These are phyloP conservation scores for Endocalyx cinctus DNA, from an alignment of 2,329 filamentous ascomycete genomes.

Conservation along the genomic window DNA sequence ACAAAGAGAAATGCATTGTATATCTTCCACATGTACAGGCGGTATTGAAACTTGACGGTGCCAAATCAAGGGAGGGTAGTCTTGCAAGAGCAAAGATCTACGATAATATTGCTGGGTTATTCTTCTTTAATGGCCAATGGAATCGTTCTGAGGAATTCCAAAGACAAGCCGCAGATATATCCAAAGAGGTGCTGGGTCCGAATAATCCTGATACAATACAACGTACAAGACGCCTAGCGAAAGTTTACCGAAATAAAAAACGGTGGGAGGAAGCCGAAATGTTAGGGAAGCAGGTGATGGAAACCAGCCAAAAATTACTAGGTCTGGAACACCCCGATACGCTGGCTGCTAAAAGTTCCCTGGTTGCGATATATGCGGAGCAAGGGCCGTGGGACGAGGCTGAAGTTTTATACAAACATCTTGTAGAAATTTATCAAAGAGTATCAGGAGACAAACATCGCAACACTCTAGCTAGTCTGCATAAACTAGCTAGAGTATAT, in stretches of 20 bases:
- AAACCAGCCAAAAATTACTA: constrained; percentile 8
- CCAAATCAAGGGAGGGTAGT: constrained; percentile 8
- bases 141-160: constrained; percentile 8
- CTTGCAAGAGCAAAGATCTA: constrained; percentile 3
- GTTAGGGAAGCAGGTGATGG: constrained; percentile 8
- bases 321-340: constrained; percentile 12
- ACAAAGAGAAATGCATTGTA: constrained; percentile 7
- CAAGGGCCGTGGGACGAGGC: neutral
- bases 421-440: neutral
- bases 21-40: constrained; percentile 22
- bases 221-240: neutral
- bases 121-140: neutral
- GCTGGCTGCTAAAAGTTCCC: constrained; percentile 3
- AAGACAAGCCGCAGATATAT: constrained; percentile 8
- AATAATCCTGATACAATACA: neutral
- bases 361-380: neutral
- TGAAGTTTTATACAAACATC: neutral
- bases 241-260: neutral
- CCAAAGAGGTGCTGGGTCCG: constrained; percentile 7
- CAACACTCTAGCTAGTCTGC: neutral
- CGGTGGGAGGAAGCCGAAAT: constrained; percentile 8
- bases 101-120: neutral
- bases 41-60: constrained; percentile 10
- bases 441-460: neutral
- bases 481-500: neutral